Evolutionary conservation across 192 early-diverging fungal species (phyloP).

Genomic region (Paraglomus brasilianum): DNA sequence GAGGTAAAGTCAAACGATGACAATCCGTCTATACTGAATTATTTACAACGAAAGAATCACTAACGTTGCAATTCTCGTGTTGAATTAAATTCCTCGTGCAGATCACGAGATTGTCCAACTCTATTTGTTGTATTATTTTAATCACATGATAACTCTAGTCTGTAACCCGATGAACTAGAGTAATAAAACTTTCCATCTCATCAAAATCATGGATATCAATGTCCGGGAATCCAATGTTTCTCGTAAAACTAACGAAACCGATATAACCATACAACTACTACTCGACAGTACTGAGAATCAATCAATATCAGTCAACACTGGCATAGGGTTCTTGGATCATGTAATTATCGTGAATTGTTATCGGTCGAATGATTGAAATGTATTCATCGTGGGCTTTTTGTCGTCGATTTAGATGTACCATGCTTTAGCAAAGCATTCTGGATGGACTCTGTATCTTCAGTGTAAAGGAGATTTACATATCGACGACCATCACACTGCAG

Average conservation of each 20-base stretch:
- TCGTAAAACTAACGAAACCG: slow-evolving; percentile 95
- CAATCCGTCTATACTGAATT: too few species aligned
- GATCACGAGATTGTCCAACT: too few species aligned
- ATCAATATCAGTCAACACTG: slow-evolving; percentile 78
- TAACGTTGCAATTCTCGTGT: too few species aligned
- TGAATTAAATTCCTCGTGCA: too few species aligned
- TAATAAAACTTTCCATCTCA: too few species aligned
- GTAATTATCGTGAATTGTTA: slow-evolving; percentile 53
- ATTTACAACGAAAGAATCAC: too few species aligned
- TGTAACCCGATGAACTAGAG: too few species aligned
- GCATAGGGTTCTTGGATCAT: slow-evolving; percentile 98
- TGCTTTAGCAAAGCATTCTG: slow-evolving; percentile 94
- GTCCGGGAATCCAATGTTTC: slow-evolving; percentile 55
- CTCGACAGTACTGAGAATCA: slow-evolving; percentile 66
- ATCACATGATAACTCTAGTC: too few species aligned
- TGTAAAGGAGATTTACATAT: slow-evolving; percentile 96
- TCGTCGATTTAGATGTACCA: slow-evolving; percentile 85
- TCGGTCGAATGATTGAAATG: too few species aligned
- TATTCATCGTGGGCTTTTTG: too few species aligned
- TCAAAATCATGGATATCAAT: slow-evolving; percentile 26
- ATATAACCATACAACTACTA: slow-evolving; percentile 70
- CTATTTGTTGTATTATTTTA: too few species aligned
- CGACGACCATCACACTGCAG: slow-evolving; percentile 98
- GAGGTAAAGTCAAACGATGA: too few species aligned
- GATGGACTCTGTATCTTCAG: slow-evolving; percentile 81